Evolutionary conservation across 257 asterid genomes (phyloP), one percentile per base, ranked within the genome.

Genomic region (Capsicum baccatum): DNA sequence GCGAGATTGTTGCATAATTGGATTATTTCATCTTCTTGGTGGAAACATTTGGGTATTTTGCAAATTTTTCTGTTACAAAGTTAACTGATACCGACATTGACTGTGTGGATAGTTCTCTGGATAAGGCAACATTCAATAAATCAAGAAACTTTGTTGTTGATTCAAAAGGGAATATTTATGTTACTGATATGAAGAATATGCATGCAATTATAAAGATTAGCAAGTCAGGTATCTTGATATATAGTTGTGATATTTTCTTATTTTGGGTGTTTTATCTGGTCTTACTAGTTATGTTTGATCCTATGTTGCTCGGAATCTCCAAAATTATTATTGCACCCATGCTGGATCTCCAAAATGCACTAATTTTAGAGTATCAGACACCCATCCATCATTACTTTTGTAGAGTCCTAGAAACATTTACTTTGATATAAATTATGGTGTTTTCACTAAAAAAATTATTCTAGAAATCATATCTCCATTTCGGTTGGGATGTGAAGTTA

Each of bases 111-210:
- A 98, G 99, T 17, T 94, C 90, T 80, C 82, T 95, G 90, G 90
- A 50, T 82, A 87, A 92, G 0, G 97, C 99, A 0, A 86, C 14
- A 83, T 94, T 95, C 80, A 79, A 91, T 56, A 91, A 88, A 88
- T 94, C 97, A 1, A 83, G 57, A 88, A 94, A 95, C 86, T 94
- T 95, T 85, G 94, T 95, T 0, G 91, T 93, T 86, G 99, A 95
- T 92, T 87, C 57, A 85, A 91, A 54, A 15, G 97, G 97, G 68
- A 95, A 95, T 86, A 80, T 94, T 19, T 95, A 94, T 83, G 95
- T 94, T 44, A 97, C 98, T 54, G 98, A 95, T 83, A 0, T 68
- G 14, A 83, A 58, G 85, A 84, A 70, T 71, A 92, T 90, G 82
- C 92, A 86, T 88, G 91, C 91, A 47, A 90, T 95, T 83, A 88